Conservation (phyloP, 2,329 filamentous ascomycete species). For the Mycocentrospora acerina region DNA sequence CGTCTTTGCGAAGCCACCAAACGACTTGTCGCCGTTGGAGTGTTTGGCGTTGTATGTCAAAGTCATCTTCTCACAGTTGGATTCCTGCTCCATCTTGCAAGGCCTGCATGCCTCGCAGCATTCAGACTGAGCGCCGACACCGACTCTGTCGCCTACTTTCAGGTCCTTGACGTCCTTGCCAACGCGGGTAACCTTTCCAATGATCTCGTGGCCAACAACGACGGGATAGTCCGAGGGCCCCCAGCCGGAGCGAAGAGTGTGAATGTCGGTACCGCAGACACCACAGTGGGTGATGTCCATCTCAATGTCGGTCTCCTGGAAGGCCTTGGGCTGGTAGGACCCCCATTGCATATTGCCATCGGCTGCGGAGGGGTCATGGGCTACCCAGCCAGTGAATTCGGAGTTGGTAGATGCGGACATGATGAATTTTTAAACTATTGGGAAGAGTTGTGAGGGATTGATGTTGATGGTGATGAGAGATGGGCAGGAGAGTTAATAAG, state of each 20-base stretch:
- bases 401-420: conserved; percentile 34
- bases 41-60: conserved; percentile 52
- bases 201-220: conserved; percentile 46
- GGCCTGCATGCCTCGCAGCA: conserved; percentile 52
- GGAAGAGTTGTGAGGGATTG: not conserved
- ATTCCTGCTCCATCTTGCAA: conserved; percentile 48
- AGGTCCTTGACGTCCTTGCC: conserved; percentile 51
- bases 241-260: conserved; percentile 46
- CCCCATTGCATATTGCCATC: conserved; percentile 59
- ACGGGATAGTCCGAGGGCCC: conserved; percentile 53
- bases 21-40: conserved; percentile 61
- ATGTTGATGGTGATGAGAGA: conserved; percentile 1
- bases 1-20: conserved; percentile 65
- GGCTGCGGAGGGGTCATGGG: conserved; percentile 50
- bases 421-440: conserved; percentile 2
- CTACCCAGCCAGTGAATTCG: conserved; percentile 60
- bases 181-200: conserved; percentile 41
- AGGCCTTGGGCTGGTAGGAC: conserved; percentile 45
- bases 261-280: conserved; percentile 39
- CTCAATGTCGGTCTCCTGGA: conserved; percentile 66
- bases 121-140: conserved; percentile 52
- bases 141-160: conserved; percentile 62
- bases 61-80: conserved; percentile 48
- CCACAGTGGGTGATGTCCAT: conserved; percentile 45
- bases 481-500: not conserved